These are phyloP conservation scores for Evansstolkia leycettana DNA, from an alignment of 495 filamentous ascomycete genomes.

Conservation along the genomic window DNA sequence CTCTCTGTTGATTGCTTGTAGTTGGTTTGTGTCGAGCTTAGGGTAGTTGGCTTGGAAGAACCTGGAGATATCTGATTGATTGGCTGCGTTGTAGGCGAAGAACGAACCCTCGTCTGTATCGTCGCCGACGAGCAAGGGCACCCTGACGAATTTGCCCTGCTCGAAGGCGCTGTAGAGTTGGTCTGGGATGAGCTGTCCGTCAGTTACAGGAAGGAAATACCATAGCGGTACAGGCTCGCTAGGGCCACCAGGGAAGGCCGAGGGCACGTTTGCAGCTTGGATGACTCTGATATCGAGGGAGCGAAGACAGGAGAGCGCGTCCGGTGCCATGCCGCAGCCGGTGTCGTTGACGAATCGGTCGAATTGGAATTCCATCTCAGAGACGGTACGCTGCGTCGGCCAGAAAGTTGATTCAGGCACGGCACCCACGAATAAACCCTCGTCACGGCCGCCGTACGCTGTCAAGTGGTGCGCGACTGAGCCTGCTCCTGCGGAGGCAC, in stretches of 20 bases:
- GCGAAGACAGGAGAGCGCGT: slow-evolving; percentile 46
- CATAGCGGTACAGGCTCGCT: slow-evolving; percentile 21
- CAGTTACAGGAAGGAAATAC: slow-evolving; percentile 44
- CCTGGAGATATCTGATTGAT: slow-evolving; percentile 25
- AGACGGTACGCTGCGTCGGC: slow-evolving; percentile 43
- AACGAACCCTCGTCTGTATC: slow-evolving; percentile 53
- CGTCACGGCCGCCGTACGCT: slow-evolving; percentile 41
- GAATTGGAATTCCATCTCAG: slow-evolving; percentile 49
- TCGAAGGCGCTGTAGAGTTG: slow-evolving; percentile 42
- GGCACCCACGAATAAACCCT: slow-evolving; percentile 45
- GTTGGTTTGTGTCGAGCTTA: slow-evolving; percentile 32
- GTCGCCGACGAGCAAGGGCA: slow-evolving; percentile 53
- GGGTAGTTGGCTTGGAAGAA: slow-evolving; percentile 56
- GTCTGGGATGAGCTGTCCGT: slow-evolving; percentile 40
- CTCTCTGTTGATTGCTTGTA: slow-evolving; percentile 38
- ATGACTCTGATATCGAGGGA: slow-evolving; percentile 33
- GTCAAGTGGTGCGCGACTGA: slow-evolving; percentile 53
- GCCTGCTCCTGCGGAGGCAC: slow-evolving; percentile 54
- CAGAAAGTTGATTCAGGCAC: slow-evolving; percentile 51
- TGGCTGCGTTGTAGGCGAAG: slow-evolving; percentile 40
- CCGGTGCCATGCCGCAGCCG: slow-evolving; percentile 25
- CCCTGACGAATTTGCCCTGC: slow-evolving; percentile 42
- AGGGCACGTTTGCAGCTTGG: slow-evolving; percentile 32
- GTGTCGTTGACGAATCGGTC: slow-evolving; percentile 38
- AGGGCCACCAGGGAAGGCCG: slow-evolving; percentile 37